phyloP scores from a whole-genome alignment of 1,284 basidiomycete species.

The Ceratobasidium sp. region DNA sequence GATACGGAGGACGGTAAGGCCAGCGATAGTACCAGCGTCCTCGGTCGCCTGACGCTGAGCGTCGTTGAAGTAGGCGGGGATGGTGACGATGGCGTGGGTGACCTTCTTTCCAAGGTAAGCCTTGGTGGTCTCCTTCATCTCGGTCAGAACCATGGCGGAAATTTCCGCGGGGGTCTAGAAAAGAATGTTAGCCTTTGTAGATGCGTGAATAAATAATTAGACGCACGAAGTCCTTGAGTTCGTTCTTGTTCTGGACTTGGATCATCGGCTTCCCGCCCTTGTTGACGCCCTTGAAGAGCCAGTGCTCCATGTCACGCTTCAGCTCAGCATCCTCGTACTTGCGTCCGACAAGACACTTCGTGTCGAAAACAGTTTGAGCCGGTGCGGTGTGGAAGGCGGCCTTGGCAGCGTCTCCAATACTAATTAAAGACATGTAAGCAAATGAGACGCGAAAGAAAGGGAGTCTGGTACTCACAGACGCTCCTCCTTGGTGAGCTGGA shows the following conservation, averaged over 20 bases:
- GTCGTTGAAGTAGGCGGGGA: constrained; percentile 85
- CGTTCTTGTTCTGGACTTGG: constrained; percentile 92
- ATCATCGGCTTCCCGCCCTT: constrained; percentile 96
- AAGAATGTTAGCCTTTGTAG: neutral
- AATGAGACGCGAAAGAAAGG: neutral
- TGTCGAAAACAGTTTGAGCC: constrained; percentile 64
- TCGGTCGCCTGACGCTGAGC: constrained; percentile 69
- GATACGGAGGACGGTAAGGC: constrained; percentile 67
- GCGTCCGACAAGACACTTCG: constrained; percentile 70
- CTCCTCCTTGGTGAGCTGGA: constrained; percentile 67
- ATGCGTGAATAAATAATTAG: constrained; percentile 3
- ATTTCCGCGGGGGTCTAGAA: constrained; percentile 84
- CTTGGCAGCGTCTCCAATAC: constrained; percentile 67
- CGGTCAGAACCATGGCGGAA: constrained; percentile 92
- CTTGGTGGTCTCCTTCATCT: constrained; percentile 99
- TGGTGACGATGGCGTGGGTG: constrained; percentile 97
- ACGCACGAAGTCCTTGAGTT: constrained; percentile 87
- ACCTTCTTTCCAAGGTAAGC: constrained; percentile 97
- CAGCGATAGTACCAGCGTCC: constrained; percentile 68
- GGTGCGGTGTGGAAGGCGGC: constrained; percentile 61
- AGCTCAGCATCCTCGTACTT: constrained; percentile 65
- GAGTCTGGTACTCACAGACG: constrained; percentile 54
- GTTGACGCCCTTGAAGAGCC: constrained; percentile 91
- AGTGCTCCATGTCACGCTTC: constrained; percentile 66
- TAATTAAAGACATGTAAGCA: neutral